phyloP scores from a whole-genome alignment of 2,329 filamentous ascomycete species.

The Talaromyces sp. region DNA sequence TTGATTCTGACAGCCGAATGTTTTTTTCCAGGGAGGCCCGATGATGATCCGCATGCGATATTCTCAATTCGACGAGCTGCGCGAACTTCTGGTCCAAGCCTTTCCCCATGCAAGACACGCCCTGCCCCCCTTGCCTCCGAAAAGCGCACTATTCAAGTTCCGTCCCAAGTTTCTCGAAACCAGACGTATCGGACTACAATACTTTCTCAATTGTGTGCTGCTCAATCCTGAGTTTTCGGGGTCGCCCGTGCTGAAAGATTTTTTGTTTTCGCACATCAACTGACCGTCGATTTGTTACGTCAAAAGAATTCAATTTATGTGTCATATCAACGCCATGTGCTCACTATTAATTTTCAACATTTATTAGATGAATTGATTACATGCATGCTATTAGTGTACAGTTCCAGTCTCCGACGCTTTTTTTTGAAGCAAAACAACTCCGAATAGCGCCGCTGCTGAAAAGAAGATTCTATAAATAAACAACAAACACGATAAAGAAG shows the following conservation, averaged over 20 bases:
- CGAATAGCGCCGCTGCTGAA: neutral
- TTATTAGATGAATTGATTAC: neutral
- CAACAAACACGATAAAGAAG: neutral
- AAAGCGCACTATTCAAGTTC: constrained; percentile 80
- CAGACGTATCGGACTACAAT: constrained; percentile 74
- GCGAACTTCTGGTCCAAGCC: constrained; percentile 66
- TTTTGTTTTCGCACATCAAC: constrained; percentile 9
- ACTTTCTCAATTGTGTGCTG: constrained; percentile 90
- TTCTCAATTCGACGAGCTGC: constrained; percentile 86
- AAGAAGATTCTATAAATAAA: neutral
- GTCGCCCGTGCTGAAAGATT: constrained; percentile 40
- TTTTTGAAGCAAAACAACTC: neutral
- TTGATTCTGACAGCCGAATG: constrained; percentile 16
- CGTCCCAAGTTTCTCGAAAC: constrained; percentile 80
- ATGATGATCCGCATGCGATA: constrained; percentile 65
- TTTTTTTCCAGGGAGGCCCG: constrained; percentile 45
- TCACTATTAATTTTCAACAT: neutral
- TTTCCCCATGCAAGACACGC: constrained; percentile 81
- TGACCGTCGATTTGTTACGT: neutral
- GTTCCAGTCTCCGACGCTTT: neutral
- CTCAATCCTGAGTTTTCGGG: constrained; percentile 91
- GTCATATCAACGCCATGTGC: neutral
- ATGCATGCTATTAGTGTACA: neutral
- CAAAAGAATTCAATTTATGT: neutral
- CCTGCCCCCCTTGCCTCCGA: constrained; percentile 86